These are phyloP conservation scores for Fraxinus greggii DNA, from an alignment of 305 asterid genomes.

Conservation along the genomic window DNA sequence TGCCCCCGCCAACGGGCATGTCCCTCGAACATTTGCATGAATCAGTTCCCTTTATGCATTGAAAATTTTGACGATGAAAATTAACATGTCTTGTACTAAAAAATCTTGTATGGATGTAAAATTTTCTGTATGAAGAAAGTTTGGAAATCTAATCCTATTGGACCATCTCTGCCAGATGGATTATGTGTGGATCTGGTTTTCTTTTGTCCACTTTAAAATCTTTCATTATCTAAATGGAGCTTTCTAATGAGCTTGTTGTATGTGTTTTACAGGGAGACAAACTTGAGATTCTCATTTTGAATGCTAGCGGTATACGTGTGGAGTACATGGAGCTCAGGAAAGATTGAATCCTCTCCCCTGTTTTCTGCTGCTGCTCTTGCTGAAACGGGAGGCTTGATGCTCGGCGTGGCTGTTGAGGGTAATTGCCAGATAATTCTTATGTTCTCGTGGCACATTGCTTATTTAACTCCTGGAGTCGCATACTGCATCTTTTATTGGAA, in stretches of 20 bases:
- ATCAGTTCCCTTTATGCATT: background rate
- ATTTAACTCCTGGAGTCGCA: background rate
- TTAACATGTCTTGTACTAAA: background rate
- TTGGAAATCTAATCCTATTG: background rate
- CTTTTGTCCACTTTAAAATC: background rate
- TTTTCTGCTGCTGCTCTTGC: constrained; percentile 5
- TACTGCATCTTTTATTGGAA: background rate
- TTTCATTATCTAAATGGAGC: background rate
- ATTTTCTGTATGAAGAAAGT: background rate
- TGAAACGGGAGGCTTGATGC: constrained; percentile 4
- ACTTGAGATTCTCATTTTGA: constrained; percentile 71
- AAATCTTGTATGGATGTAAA: background rate
- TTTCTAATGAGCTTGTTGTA: background rate
- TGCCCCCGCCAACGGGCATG: background rate
- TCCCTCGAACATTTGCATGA: background rate
- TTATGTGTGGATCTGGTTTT: background rate
- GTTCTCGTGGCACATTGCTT: constrained; percentile 6
- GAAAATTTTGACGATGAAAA: background rate
- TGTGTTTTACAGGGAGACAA: constrained; percentile 70
- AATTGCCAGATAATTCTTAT: background rate
- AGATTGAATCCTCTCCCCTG: constrained; percentile 43
- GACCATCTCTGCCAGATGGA: background rate
- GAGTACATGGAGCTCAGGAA: constrained; percentile 86
- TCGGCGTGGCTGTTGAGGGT: constrained; percentile 3
- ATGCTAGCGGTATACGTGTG: constrained; percentile 59